Evolutionary conservation across 1,284 basidiomycete species (phyloP).

Genomic region (Cryptococcus sp.): DNA sequence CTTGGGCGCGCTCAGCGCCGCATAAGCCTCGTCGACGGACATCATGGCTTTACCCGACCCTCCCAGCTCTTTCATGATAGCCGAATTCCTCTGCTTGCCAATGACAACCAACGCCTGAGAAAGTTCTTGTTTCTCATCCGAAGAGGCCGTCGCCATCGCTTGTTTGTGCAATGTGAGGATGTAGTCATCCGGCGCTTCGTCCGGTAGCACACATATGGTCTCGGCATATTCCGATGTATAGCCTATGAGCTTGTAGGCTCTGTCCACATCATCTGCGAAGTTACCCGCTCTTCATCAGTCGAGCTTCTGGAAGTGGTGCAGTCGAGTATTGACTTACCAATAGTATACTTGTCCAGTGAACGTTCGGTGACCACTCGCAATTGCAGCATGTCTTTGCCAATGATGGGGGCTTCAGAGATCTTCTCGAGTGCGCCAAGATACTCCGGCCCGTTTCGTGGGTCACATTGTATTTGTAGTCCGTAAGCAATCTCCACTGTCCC

Average conservation of each 20-base stretch:
- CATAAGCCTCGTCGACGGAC: slow-evolving; percentile 45
- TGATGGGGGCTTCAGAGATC: slow-evolving; percentile 24
- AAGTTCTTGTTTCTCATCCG: slow-evolving; percentile 21
- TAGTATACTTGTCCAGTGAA: slow-evolving; percentile 38
- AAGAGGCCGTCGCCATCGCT: slow-evolving; percentile 23
- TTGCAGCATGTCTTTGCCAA: slow-evolving; percentile 31
- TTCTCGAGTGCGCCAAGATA: slow-evolving; percentile 41
- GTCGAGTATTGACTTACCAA: slow-evolving; percentile 19
- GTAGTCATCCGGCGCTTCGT: slow-evolving; percentile 40
- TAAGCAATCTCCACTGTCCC: slow-evolving; percentile 38
- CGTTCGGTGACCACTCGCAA: slow-evolving; percentile 40
- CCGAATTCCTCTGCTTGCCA: slow-evolving; percentile 29
- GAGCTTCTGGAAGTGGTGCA: too few relatives aligned
- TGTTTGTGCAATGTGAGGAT: slow-evolving; percentile 39
- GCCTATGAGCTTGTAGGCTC: slow-evolving; percentile 40
- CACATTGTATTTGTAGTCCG: slow-evolving; percentile 37
- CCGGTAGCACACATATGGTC: slow-evolving; percentile 24
- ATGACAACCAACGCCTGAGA: slow-evolving; percentile 35
- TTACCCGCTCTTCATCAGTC: background rate
- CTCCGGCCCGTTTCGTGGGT: slow-evolving; percentile 11
- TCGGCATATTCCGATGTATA: slow-evolving; percentile 27
- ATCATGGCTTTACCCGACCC: slow-evolving; percentile 32
- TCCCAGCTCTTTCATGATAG: slow-evolving; percentile 32
- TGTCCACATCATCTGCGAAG: slow-evolving; percentile 35
- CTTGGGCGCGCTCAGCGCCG: slow-evolving; percentile 38